Evolutionary conservation across 345 rosid genomes (phyloP), one percentile per base, ranked within the genome.

Genomic region (Draba incana): DNA sequence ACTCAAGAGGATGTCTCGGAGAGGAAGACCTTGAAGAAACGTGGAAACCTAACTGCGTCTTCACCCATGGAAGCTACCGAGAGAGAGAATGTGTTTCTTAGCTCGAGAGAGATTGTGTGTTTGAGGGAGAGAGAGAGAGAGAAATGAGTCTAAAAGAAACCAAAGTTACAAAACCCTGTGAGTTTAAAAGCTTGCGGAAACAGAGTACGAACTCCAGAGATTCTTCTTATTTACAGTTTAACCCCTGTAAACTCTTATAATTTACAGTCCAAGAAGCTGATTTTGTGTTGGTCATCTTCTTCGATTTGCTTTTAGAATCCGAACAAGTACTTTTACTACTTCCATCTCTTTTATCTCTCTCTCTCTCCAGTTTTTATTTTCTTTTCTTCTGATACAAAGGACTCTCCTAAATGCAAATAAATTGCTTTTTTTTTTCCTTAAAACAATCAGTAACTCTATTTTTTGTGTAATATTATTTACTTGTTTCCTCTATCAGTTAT

Each of bases 21-120:
- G 48, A 74, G 50, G 58, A 74, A 74, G 13, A 60, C 64, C 47
- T 47, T 67, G 50, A 74, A 74, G 49, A 74, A 74, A 46, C 78
- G 68, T 25, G 78, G 73, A 58, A 52, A 4, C 6, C 8, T 10
- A 49, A 2, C 5, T 30, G 13, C 1, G 23, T 35, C 4, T 1
- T n/a, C 28, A 54, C 52, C 44, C 78, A 74, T 53, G 20, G 16
- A 50, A 43, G 15, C 38, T 35, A 49, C 59, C 20, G 14, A 47
- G 15, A 31, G 35, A 31, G 35, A 31, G 2, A 27, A 27, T 27
- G 30, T 3, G 30, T 27, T 27, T 27, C 30, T 27, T 27, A 27
- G 30, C 30, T 2, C 2, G 30, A 27, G 54, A 23, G 46, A 4
- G 25, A 35, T 38, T 47, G 2, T 38, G 8, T 35, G 7, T 5